Evolutionary conservation across 2,329 filamentous ascomycete species (phyloP), one percentile per base, ranked within the genome.

Genomic region (Leptographium wingfieldii): DNA sequence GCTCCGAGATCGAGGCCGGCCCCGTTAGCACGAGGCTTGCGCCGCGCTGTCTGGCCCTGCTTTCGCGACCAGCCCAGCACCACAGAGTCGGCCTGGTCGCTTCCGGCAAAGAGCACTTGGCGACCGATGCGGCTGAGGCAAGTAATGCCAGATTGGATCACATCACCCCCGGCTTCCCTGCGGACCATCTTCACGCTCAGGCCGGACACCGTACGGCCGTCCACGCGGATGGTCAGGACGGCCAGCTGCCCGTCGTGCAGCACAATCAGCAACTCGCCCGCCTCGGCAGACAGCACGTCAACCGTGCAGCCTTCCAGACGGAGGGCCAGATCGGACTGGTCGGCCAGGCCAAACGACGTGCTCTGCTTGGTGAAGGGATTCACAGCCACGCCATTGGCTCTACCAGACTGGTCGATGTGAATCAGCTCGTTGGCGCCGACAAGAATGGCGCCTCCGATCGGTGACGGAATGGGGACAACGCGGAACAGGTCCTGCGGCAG

Each of bases 381-480:
- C 64, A 99, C 89, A 4, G 88, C 92, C 61, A 97, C 87, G 2
- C 91, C 92, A 68, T 90, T 96, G 14, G 91, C 83, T 71, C 95
- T 96, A 35, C 94, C 94, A 12, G 90, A 90, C 76, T 99, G 94
- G 69, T 97, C 92, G 65, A 99, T 85, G 71, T 99, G 94, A 62
- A 99, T 88, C 63, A 99, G 73, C 69, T 96, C 91, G 69, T 99
- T 97, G 55, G 82, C 80, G 33, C 94, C 95, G 25, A 97, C 76
- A 19, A 99, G 79, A 19, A 99, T 76, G 46, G 91, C 89, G 52
- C 94, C 94, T 29, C 94, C 94, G 49, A 97, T 86, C 1, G 92
- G 92, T 6, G 87, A 80, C 5, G 92, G 90, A 3, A 99, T 75
- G 9, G 94, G 85, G 54, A 96, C 77, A 52, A 97, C 86, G 66